Evolutionary conservation across 2,329 filamentous ascomycete genomes (phyloP).

Genomic region (Metarhizium guizhouense): DNA sequence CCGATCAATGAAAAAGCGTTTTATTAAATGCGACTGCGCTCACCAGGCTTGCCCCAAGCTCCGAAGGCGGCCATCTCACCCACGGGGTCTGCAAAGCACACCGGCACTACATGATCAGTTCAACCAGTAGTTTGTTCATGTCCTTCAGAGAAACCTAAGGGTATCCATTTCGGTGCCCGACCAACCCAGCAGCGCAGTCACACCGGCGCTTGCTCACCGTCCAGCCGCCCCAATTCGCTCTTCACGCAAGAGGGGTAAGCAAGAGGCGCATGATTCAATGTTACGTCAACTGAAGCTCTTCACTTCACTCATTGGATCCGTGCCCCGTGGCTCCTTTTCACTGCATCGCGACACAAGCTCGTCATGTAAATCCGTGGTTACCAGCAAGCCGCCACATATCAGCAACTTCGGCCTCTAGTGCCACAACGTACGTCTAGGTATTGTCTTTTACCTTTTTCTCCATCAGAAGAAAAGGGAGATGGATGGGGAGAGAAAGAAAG

Average conservation of each 20-base stretch:
- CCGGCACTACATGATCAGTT: too few species aligned
- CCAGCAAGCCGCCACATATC: too few species aligned
- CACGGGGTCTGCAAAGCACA: too few species aligned
- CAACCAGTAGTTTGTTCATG: neutral
- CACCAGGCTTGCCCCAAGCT: too few species aligned
- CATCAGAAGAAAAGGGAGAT: too few species aligned
- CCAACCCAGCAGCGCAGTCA: neutral
- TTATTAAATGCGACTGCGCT: too few species aligned
- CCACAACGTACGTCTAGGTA: too few species aligned
- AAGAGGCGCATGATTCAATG: neutral
- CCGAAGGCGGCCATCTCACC: too few species aligned
- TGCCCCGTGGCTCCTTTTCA: neutral
- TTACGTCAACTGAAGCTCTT: neutral
- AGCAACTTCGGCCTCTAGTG: too few species aligned
- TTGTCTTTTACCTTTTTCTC: too few species aligned
- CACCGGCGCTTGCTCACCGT: neutral
- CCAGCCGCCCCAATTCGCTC: too few species aligned
- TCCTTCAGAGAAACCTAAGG: neutral
- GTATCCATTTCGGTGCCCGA: neutral
- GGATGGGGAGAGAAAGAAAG: fast-evolving
- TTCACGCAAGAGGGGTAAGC: neutral
- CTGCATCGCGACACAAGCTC: neutral
- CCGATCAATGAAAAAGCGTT: too few species aligned
- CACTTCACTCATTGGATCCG: neutral
- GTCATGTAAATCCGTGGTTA: neutral